Evolutionary conservation across 345 rosid genomes (phyloP), one percentile per base, ranked within the genome.

Genomic region (Dovyalis caffra): DNA sequence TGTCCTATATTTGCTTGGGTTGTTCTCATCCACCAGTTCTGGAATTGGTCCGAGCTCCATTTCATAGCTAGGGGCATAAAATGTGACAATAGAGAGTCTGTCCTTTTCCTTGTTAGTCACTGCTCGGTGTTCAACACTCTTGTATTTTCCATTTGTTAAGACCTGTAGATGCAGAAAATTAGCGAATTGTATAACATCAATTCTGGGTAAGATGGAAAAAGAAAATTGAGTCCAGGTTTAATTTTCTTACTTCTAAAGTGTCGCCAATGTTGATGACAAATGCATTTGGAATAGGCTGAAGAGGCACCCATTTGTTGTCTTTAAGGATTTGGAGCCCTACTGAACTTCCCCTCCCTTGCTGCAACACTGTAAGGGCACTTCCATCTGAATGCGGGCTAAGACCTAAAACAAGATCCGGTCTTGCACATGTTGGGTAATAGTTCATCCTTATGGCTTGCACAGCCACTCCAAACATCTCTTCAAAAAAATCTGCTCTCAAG

Each of bases 371-470:
- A 61, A 95, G 86, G 64, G 97, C 99, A 86, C 99, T 95, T 53
- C 99, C 99, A 85, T 95, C 99, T 45, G 97, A 92, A 83, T 95
- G 97, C 62, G 97, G 99, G 71, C 99, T 95, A 35, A 95, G 90
- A 18, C 99, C 99, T 45, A 92, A 78, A 72, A 95, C 99, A 78
- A 92, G 97, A 85, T 95, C 97, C 56, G 99, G 99, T 75, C 94
- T 87, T 73, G 97, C 74, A 84, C 99, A 92, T 79, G 99, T 88
- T 33, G 99, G 99, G 70, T 92, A 95, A 77, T 95, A 95, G 73
- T 95, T 95, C 99, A 95, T 92, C 83, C 99, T 92, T 68, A 91
- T 86, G n/a, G 99, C 99, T 77, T 95, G 97, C 38, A 95, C 94
- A 21, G 90, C 89, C 51, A 49, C 89, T 33, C 97, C 94, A 78